A percentile compares a stretch with the other conserved stretches of the same genome.
These are phyloP conservation scores for Tremellales sp. DNA, from an alignment of 1,284 basidiomycete species.

Conservation along the genomic window DNA sequence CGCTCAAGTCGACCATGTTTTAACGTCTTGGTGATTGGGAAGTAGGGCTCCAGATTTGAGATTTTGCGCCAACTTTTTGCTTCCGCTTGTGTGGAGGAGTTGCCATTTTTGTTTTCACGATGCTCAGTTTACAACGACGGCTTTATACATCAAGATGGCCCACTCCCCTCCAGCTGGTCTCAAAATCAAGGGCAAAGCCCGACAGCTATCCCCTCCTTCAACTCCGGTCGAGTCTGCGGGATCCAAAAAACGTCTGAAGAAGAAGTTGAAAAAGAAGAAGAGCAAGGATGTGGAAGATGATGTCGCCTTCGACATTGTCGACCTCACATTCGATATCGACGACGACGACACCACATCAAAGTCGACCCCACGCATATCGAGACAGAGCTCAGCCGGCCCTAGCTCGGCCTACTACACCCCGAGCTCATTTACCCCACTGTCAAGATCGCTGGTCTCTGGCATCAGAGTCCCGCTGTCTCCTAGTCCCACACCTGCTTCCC, in stretches of 20 bases:
- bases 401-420: background rate
- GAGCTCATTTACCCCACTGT: constrained; percentile 20
- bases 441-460: constrained; percentile 15
- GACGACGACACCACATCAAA: background rate
- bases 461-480: background rate
- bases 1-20: too few relatives aligned
- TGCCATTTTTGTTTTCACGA: too few relatives aligned
- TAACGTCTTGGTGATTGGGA: too few relatives aligned
- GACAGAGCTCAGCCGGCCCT: background rate
- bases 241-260: too few relatives aligned
- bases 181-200: constrained; percentile 1
- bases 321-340: background rate
- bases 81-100: too few relatives aligned
- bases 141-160: too few relatives aligned
- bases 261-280: background rate
- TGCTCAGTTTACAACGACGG: too few relatives aligned
- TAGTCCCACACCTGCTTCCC: background rate
- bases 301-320: constrained; percentile 1
- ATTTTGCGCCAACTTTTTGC: too few relatives aligned
- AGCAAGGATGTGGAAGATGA: background rate
- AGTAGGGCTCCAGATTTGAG: too few relatives aligned
- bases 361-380: too few relatives aligned
- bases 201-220: background rate
- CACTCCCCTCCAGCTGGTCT: too few relatives aligned
- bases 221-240: background rate